These are phyloP conservation scores for Avena insularis DNA, from an alignment of 176 grass and related monocot genomes.

Conservation along the genomic window DNA sequence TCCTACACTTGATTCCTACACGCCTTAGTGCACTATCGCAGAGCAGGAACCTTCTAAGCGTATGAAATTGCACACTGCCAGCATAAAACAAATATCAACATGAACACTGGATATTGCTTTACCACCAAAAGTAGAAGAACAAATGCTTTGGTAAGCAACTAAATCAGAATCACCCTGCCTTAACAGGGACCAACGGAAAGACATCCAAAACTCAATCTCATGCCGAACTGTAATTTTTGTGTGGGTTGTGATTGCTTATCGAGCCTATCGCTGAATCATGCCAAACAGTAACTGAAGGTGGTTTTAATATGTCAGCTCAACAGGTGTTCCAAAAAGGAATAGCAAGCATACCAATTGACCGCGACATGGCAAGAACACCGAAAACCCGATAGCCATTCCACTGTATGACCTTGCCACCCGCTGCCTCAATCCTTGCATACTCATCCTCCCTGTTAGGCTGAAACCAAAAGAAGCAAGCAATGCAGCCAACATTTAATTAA, in stretches of 20 bases:
- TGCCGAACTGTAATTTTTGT: conserved; percentile 4
- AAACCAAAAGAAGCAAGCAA: conserved; percentile 21
- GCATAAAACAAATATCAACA: conserved; percentile 7
- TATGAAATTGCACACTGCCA: not conserved
- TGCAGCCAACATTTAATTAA: conserved; percentile 43
- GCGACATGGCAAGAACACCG: conserved; percentile 97
- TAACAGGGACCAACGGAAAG: not conserved
- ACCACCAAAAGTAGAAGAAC: not conserved
- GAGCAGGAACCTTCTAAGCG: not conserved
- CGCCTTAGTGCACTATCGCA: not conserved
- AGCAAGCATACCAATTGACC: conserved; percentile 83
- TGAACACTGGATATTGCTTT: conserved; percentile 7
- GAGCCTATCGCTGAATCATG: not conserved
- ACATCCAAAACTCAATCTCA: not conserved
- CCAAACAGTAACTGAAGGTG: conserved; percentile 19
- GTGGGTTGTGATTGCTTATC: too few relatives aligned
- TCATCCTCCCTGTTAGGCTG: conserved; percentile 99
- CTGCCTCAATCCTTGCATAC: conserved; percentile 84
- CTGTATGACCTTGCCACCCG: conserved; percentile 91
- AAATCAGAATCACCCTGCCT: not conserved
- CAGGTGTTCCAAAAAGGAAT: conserved; percentile 15
- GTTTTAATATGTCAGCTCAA: not conserved
- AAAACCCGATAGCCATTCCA: conserved; percentile 99
- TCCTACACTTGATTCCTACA: conserved; percentile 16
- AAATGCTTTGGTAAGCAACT: conserved; percentile 19